Conservation (phyloP, 208 protist genomes). For the Crithidia thermophila region DNA sequence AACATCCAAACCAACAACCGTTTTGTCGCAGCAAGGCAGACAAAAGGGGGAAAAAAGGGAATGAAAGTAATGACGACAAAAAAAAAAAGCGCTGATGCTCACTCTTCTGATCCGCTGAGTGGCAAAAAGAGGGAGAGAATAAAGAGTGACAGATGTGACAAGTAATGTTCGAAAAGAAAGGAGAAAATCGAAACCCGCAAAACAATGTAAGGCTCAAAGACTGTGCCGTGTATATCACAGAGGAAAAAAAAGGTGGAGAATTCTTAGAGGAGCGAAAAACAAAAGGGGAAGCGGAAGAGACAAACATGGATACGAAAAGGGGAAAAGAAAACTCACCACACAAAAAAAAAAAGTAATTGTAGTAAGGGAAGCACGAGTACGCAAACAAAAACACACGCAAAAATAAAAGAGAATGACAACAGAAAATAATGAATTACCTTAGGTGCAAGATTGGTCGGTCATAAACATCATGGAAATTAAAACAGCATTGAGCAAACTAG, state of each 20-base stretch:
- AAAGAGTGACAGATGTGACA: not conserved
- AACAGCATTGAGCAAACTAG: too few relatives aligned
- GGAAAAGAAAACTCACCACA: not conserved
- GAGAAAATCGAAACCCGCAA: not conserved
- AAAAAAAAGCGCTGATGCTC: not conserved
- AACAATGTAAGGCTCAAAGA: not conserved
- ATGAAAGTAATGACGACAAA: too few relatives aligned
- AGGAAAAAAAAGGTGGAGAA: slow-evolving; percentile 5
- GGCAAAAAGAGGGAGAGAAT: too few relatives aligned
- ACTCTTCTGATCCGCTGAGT: too few relatives aligned
- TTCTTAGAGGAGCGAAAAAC: not conserved
- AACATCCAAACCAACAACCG: too few relatives aligned
- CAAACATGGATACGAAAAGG: too few relatives aligned
- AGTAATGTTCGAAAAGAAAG: not conserved
- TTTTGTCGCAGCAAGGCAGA: too few relatives aligned
- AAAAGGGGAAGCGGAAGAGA: not conserved
- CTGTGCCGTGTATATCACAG: not conserved
- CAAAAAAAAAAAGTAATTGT: not conserved
- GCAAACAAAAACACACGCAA: not conserved
- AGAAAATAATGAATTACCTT: too few relatives aligned
- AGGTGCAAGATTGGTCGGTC: too few relatives aligned
- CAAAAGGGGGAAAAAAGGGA: too few relatives aligned
- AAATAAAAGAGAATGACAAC: not conserved
- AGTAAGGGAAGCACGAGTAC: not conserved
- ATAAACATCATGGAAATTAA: too few relatives aligned